phyloP scores from a whole-genome alignment of 106 monocot species.

The Cymbidium sinense region DNA sequence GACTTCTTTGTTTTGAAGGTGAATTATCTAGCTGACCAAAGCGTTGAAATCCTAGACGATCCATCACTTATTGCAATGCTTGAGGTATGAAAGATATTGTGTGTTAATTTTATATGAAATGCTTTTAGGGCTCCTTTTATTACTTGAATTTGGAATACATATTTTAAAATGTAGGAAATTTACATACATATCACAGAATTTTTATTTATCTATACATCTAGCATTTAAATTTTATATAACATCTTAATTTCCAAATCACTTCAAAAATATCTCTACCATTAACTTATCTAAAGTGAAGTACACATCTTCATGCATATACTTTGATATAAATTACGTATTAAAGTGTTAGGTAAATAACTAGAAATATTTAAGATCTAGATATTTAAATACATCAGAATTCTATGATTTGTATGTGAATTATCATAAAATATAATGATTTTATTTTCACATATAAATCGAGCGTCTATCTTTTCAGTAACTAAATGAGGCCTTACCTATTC shows the following conservation, averaged over 20 bases:
- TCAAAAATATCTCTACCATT: too few relatives aligned
- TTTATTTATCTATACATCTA: too few relatives aligned
- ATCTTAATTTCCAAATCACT: too few relatives aligned
- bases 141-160: neutral
- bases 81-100: constrained; percentile 71
- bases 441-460: neutral
- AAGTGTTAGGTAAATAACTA: neutral
- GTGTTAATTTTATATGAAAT: too few relatives aligned
- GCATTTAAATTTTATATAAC: too few relatives aligned
- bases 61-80: constrained; percentile 64
- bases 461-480: neutral
- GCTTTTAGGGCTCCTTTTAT: neutral
- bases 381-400: too few relatives aligned
- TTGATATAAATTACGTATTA: neutral
- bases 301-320: neutral
- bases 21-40: constrained; percentile 81
- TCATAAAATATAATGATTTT: too few relatives aligned
- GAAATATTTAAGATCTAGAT: neutral
- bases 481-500: neutral
- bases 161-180: too few relatives aligned
- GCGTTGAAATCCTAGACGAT: constrained; percentile 83
- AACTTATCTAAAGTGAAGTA: neutral
- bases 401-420: too few relatives aligned
- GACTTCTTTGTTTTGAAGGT: constrained; percentile 42
- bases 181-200: too few relatives aligned